phyloP scores from a whole-genome alignment of 2,329 filamentous ascomycete genomes.

The Fusarium mangiferae region DNA sequence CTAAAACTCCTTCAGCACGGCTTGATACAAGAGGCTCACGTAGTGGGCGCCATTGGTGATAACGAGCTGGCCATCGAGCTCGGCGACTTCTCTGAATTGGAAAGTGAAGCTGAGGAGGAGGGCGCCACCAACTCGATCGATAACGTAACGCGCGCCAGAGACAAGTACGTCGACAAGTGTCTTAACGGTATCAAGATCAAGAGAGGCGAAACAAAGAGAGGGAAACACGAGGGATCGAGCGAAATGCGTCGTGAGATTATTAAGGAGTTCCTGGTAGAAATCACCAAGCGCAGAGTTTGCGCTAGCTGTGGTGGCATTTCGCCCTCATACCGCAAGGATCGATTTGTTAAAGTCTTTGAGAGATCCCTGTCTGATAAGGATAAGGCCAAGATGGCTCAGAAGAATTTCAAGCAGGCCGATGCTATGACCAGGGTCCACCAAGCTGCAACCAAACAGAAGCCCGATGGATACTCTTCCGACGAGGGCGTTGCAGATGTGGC shows the following conservation, averaged over 20 bases:
- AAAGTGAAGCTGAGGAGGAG: constrained; percentile 72
- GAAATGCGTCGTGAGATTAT: constrained; percentile 81
- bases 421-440: constrained; percentile 65
- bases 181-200: constrained; percentile 69
- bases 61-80: constrained; percentile 52
- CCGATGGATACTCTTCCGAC: constrained; percentile 63
- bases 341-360: constrained; percentile 93
- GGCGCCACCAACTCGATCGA: constrained; percentile 63
- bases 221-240: constrained; percentile 85
- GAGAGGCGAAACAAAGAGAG: constrained; percentile 62
- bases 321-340: constrained; percentile 87
- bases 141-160: constrained; percentile 62
- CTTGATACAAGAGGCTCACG: constrained; percentile 74
- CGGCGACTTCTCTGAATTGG: constrained; percentile 52
- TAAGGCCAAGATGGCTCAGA: constrained; percentile 78
- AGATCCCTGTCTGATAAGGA: constrained; percentile 81
- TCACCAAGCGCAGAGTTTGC: constrained; percentile 77
- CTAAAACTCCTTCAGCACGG: constrained; percentile 87
- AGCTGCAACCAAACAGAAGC: constrained; percentile 52
- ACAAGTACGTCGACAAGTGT: constrained; percentile 76
- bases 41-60: constrained; percentile 64
- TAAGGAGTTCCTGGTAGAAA: constrained; percentile 81
- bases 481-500: constrained; percentile 77
- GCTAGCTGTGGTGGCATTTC: constrained; percentile 74
- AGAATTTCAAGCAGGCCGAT: constrained; percentile 73